Conservation (phyloP, 257 asterid species). For the Solanum arcanum region DNA sequence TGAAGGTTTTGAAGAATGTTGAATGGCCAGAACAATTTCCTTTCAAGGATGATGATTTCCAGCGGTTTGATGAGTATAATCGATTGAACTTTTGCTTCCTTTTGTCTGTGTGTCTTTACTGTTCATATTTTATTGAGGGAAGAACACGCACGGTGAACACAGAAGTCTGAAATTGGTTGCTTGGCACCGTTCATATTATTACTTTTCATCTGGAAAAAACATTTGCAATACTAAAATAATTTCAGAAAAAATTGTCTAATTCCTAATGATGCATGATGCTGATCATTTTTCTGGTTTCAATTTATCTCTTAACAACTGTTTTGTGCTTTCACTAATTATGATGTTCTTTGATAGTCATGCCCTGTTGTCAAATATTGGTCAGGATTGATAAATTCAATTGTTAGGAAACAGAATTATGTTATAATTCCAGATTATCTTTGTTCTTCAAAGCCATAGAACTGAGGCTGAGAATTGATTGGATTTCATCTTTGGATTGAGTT, state of each 20-base stretch:
- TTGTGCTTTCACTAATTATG: background rate
- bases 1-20: slow-evolving; percentile 76
- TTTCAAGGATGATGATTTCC: slow-evolving; percentile 88
- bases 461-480: background rate
- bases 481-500: background rate
- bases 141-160: background rate
- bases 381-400: background rate
- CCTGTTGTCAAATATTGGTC: background rate
- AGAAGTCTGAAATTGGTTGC: background rate
- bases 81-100: background rate
- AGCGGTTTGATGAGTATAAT: slow-evolving; percentile 82
- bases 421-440: background rate
- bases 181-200: background rate
- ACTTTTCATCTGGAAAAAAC: background rate
- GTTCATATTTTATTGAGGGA: background rate
- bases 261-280: background rate
- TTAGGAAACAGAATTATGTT: background rate
- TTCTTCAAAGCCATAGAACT: background rate
- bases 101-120: background rate
- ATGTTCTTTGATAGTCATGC: background rate
- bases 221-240: background rate
- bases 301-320: background rate
- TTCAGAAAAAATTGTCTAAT: background rate
- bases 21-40: slow-evolving; percentile 95
- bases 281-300: background rate